Conservation (phyloP, 164 flowering plant species). For the Hamamelis virginiana region DNA sequence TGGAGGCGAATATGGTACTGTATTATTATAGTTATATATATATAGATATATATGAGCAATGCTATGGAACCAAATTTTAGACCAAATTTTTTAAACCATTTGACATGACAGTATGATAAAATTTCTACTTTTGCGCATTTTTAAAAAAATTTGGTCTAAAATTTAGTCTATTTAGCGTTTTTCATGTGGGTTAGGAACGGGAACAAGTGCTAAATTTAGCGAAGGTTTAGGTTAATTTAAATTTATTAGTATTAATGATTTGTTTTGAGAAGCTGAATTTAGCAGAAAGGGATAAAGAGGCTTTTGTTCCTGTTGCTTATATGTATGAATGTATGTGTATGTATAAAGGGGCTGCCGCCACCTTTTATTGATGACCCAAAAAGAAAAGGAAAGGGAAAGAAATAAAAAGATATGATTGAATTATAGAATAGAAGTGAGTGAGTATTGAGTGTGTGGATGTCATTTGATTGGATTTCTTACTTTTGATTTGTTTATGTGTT, state of each 20-base stretch:
- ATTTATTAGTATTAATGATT: too few relatives aligned
- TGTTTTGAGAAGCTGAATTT: slow-evolving; percentile 35
- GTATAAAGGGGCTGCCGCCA: slow-evolving; percentile 4
- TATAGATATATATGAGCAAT: not conserved
- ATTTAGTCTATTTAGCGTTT: too few relatives aligned
- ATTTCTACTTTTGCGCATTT: not conserved
- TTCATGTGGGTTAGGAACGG: slow-evolving; percentile 28
- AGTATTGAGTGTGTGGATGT: slow-evolving; percentile 14
- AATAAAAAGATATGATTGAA: slow-evolving; percentile 17
- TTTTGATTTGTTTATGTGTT: slow-evolving; percentile 23
- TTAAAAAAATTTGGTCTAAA: too few relatives aligned
- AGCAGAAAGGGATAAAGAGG: slow-evolving; percentile 33
- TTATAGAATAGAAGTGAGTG: slow-evolving; percentile 22
- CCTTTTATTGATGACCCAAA: not conserved
- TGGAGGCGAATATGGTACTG: not conserved
- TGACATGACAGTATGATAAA: too few relatives aligned
- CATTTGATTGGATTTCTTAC: slow-evolving; percentile 15
- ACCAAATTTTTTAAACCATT: too few relatives aligned
- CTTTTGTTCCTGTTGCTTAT: slow-evolving; percentile 39
- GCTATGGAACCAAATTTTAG: not conserved
- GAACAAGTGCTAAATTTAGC: slow-evolving; percentile 70
- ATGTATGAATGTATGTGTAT: not conserved
- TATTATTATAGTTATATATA: not conserved
- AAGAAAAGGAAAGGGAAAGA: not conserved
- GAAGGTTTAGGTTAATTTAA: slow-evolving; percentile 14